These are phyloP conservation scores for Talaromyces sp. DNA, from an alignment of 2,329 filamentous ascomycete genomes.

Conservation along the genomic window DNA sequence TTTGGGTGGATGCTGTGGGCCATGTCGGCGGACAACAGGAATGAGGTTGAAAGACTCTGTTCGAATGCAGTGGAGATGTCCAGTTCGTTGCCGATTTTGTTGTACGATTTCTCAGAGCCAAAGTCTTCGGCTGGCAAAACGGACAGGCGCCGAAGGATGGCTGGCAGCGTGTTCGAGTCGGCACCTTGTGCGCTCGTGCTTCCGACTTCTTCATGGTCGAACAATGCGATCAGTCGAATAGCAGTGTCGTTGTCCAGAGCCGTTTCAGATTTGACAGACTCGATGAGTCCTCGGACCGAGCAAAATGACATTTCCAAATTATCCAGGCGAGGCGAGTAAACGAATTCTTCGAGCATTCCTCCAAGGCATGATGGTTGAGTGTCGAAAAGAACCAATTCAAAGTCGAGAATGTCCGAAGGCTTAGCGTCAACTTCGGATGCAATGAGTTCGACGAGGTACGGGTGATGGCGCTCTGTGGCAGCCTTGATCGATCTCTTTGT, in stretches of 20 bases:
- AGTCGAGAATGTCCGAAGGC: slow-evolving; percentile 73
- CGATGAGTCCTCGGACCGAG: slow-evolving; percentile 75
- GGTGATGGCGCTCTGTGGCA: slow-evolving; percentile 78
- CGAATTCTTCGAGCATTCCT: slow-evolving; percentile 85
- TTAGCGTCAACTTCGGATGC: slow-evolving; percentile 69
- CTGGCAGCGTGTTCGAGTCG: slow-evolving; percentile 82
- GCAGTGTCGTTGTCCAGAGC: slow-evolving; percentile 69
- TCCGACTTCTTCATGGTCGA: slow-evolving; percentile 97
- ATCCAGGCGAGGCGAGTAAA: slow-evolving; percentile 92
- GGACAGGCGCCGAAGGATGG: slow-evolving; percentile 79
- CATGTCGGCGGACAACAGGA: slow-evolving; percentile 96
- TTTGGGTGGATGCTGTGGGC: slow-evolving; percentile 95
- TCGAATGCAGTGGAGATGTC: slow-evolving; percentile 79
- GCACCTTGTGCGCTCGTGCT: slow-evolving; percentile 89
- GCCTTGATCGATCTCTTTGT: slow-evolving; percentile 58
- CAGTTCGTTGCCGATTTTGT: slow-evolving; percentile 49
- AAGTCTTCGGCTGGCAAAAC: slow-evolving; percentile 59
- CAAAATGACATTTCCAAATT: slow-evolving; percentile 97
- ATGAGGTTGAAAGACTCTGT: slow-evolving; percentile 83
- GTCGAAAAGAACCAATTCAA: slow-evolving; percentile 95
- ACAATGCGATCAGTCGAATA: slow-evolving; percentile 88
- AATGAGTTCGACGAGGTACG: slow-evolving; percentile 77
- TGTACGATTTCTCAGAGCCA: slow-evolving; percentile 60
- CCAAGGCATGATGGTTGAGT: slow-evolving; percentile 86
- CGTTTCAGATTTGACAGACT: slow-evolving; percentile 60